Conservation (phyloP, 176 grass and related monocot genomes). For the Sorghum bicolor region DNA sequence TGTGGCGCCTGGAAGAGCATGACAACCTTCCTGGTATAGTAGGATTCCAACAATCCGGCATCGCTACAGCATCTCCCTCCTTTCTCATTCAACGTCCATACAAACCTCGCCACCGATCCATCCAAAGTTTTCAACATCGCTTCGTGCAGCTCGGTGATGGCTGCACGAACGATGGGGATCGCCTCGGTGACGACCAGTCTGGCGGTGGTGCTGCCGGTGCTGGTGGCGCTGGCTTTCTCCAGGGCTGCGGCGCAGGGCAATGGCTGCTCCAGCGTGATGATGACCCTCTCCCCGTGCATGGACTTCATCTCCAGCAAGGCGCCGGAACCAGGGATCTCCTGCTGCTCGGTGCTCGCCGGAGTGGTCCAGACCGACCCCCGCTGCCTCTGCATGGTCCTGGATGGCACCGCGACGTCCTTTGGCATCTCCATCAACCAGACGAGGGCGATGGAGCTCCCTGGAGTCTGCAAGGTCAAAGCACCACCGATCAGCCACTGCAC, state of each 20-base stretch:
- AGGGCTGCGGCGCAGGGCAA: constrained; percentile 30
- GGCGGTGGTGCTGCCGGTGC: background rate
- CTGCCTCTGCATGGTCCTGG: constrained; percentile 75
- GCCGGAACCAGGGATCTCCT: constrained; percentile 42
- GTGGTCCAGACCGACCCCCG: constrained; percentile 65
- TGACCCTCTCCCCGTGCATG: constrained; percentile 79
- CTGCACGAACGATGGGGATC: background rate
- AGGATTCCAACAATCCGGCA: constrained; percentile 13
- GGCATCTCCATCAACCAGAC: constrained; percentile 78
- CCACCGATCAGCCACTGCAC: constrained; percentile 57
- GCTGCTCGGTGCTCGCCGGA: constrained; percentile 57
- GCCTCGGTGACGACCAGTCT: background rate
- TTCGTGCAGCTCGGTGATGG: background rate
- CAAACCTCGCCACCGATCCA: background rate
- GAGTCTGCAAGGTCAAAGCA: constrained; percentile 62
- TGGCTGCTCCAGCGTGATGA: constrained; percentile 61
- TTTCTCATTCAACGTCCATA: background rate
- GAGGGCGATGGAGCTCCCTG: constrained; percentile 53
- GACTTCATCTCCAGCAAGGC: constrained; percentile 67
- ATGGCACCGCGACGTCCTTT: constrained; percentile 40
- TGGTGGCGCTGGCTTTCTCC: background rate
- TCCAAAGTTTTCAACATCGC: background rate
- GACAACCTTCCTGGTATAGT: background rate
- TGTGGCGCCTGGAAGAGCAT: constrained; percentile 8
- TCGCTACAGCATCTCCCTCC: background rate